These are phyloP conservation scores for Phallus indusiatus DNA, from an alignment of 768 basidiomycete genomes.

Conservation along the genomic window DNA sequence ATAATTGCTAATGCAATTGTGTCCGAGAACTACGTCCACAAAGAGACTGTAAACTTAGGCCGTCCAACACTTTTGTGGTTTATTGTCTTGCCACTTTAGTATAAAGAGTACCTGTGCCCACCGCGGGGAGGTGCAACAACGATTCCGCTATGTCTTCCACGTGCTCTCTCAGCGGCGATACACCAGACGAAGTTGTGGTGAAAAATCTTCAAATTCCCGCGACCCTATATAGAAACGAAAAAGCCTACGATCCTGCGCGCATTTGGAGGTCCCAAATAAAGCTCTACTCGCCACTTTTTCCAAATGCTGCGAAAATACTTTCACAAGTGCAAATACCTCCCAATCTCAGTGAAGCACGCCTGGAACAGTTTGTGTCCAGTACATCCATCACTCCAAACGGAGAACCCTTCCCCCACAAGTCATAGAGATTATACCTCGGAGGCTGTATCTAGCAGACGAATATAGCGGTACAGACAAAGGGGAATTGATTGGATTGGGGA, in stretches of 20 bases:
- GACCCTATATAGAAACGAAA: neutral
- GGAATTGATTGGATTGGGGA: neutral
- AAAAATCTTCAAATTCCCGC: neutral
- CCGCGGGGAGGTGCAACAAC: neutral
- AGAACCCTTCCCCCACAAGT: conserved; percentile 1
- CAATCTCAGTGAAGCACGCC: neutral
- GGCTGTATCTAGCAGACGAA: conserved; percentile 1
- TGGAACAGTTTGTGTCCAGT: neutral
- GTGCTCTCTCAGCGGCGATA: neutral
- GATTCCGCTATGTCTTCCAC: neutral
- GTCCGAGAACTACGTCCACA: neutral
- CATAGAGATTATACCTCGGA: neutral
- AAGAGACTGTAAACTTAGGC: neutral
- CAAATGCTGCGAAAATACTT: neutral
- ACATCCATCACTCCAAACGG: conserved; percentile 1
- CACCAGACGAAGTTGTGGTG: neutral
- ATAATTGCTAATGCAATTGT: neutral
- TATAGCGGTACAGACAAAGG: conserved; percentile 5
- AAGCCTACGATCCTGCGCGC: neutral
- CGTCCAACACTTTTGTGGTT: neutral
- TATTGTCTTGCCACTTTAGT: neutral
- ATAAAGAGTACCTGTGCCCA: neutral
- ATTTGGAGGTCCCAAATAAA: neutral
- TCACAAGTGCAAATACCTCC: neutral
- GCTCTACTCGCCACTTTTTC: neutral